A percentile compares a stretch with the other conserved stretches of the same genome.
These are phyloP conservation scores for Candida morakotiae DNA, from an alignment of 805 yeast species.

Conservation along the genomic window DNA sequence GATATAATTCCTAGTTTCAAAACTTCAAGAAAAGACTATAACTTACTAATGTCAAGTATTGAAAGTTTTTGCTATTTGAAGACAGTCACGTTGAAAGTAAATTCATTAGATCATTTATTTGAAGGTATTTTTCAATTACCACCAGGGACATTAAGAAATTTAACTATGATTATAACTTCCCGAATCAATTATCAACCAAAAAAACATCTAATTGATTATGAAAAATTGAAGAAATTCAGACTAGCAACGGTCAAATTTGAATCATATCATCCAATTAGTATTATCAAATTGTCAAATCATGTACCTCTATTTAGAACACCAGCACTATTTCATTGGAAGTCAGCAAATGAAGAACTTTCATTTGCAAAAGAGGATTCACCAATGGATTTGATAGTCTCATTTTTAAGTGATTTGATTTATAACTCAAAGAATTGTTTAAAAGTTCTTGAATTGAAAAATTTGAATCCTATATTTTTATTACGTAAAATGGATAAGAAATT, in stretches of 20 bases:
- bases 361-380: slow-evolving; percentile 1
- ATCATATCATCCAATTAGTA: slow-evolving; percentile 2
- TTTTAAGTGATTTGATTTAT: neutral
- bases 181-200: neutral
- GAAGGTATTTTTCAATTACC: neutral
- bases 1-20: slow-evolving; percentile 2
- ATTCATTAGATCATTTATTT: neutral
- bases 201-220: neutral
- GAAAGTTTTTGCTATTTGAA: neutral
- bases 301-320: neutral
- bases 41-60: neutral
- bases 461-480: slow-evolving; percentile 2
- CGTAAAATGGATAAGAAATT: neutral
- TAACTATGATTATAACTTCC: neutral
- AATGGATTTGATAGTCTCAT: neutral
- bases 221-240: neutral
- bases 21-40: neutral
- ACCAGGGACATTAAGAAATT: neutral
- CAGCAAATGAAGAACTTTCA: slow-evolving; percentile 2
- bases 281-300: neutral
- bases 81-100: neutral
- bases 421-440: neutral
- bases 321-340: neutral
- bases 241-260: neutral
- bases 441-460: neutral